phyloP scores from a whole-genome alignment of 1,284 basidiomycete genomes.

The Pseudomicrostroma phylloplanum region DNA sequence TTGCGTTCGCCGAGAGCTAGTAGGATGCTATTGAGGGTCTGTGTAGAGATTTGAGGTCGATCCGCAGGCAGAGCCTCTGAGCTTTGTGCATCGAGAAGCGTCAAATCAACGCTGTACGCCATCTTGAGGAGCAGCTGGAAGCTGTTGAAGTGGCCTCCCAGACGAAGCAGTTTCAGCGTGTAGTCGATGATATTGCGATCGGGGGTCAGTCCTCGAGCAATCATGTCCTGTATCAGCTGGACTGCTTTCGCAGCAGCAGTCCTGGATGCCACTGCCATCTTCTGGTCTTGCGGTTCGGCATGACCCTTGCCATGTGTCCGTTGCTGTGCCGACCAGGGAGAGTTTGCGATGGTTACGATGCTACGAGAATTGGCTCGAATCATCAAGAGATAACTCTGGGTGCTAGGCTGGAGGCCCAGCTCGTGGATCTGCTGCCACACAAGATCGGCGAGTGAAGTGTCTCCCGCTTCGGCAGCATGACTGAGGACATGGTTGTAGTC shows the following conservation, averaged over 20 bases:
- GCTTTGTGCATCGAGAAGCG: conserved; percentile 14
- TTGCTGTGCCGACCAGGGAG: background rate
- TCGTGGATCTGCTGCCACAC: background rate
- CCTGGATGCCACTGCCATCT: background rate
- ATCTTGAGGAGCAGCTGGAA: conserved; percentile 31
- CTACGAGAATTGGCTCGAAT: background rate
- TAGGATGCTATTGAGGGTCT: conserved; percentile 45
- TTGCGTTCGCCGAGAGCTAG: conserved; percentile 48
- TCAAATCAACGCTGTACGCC: conserved; percentile 41
- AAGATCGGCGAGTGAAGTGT: background rate
- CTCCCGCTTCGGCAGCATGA: background rate
- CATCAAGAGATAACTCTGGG: background rate
- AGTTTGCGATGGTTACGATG: background rate
- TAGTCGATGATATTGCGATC: conserved; percentile 20
- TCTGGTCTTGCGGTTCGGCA: background rate
- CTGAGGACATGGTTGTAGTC: background rate
- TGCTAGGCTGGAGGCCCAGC: background rate
- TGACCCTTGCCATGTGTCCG: background rate
- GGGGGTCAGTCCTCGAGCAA: background rate
- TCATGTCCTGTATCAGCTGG: too few relatives aligned
- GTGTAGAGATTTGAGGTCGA: conserved; percentile 12
- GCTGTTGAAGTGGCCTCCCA: conserved; percentile 37
- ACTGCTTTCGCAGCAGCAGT: background rate
- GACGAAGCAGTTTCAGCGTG: conserved; percentile 33
- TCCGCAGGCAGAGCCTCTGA: background rate